Evolutionary conservation across 306 rosid species (phyloP).

Genomic region (Citrullus colocynthis): DNA sequence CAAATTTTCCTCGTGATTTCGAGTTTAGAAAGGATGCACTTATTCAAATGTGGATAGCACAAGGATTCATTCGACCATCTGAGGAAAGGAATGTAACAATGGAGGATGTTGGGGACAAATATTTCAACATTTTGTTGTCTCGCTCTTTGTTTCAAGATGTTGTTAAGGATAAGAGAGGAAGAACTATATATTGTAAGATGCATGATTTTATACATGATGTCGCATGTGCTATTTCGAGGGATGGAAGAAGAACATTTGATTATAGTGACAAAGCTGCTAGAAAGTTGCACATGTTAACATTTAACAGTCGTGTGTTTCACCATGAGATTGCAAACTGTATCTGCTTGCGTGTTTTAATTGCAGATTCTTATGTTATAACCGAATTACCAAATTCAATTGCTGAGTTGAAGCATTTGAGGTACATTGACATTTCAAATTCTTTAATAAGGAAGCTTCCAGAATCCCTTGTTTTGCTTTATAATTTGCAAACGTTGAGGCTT

Average conservation of each 20-base stretch:
- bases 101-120: slow-evolving; percentile 7
- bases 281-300: neutral
- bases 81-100: neutral
- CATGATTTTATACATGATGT: slow-evolving; percentile 12
- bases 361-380: neutral
- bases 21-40: neutral
- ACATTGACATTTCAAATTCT: neutral
- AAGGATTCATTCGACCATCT: neutral
- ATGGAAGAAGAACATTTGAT: neutral
- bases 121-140: neutral
- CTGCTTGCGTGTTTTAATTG: slow-evolving; percentile 5
- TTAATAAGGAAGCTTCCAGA: neutral
- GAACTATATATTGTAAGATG: neutral
- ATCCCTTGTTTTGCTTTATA: neutral
- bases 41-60: slow-evolving; percentile 11
- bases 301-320: neutral
- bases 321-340: neutral
- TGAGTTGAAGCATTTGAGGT: slow-evolving; percentile 2
- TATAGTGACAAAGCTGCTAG: neutral
- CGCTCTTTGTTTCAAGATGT: slow-evolving; percentile 12
- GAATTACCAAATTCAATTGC: slow-evolving; percentile 1
- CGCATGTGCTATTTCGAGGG: neutral
- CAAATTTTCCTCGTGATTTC: neutral
- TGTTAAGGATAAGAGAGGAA: neutral
- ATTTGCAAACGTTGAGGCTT: neutral